These are phyloP conservation scores for Candida xyloterini DNA, from an alignment of 805 yeast species.

Conservation along the genomic window DNA sequence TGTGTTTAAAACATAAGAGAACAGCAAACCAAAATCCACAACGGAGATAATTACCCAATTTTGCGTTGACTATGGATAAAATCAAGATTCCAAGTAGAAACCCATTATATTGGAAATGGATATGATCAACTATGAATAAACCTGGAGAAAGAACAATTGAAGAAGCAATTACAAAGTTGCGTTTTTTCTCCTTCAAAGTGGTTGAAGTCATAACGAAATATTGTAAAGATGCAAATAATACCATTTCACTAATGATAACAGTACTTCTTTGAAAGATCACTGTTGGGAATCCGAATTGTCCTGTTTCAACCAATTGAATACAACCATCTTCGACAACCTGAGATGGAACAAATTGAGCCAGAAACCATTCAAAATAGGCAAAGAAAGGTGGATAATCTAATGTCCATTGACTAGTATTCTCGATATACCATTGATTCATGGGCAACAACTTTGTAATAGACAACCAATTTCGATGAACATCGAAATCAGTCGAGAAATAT, in stretches of 20 bases:
- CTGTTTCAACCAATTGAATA: slow-evolving; percentile 61
- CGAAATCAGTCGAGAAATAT: slow-evolving; percentile 93
- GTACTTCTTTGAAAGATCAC: slow-evolving; percentile 77
- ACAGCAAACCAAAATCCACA: slow-evolving; percentile 71
- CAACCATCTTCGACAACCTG: slow-evolving; percentile 71
- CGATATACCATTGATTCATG: slow-evolving; percentile 75
- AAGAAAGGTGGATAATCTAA: slow-evolving; percentile 97
- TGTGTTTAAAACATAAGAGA: slow-evolving; percentile 90
- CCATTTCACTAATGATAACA: slow-evolving; percentile 73
- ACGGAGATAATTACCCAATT: slow-evolving; percentile 49
- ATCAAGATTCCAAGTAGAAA: slow-evolving; percentile 84
- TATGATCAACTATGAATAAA: slow-evolving; percentile 84
- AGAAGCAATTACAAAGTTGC: slow-evolving; percentile 73
- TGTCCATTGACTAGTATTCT: slow-evolving; percentile 83
- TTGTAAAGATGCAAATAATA: slow-evolving; percentile 68
- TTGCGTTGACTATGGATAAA: slow-evolving; percentile 69
- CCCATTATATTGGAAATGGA: slow-evolving; percentile 96
- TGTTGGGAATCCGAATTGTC: slow-evolving; percentile 74
- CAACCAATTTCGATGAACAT: slow-evolving; percentile 96
- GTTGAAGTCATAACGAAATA: slow-evolving; percentile 56
- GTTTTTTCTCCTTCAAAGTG: slow-evolving; percentile 35
- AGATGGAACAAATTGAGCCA: slow-evolving; percentile 69
- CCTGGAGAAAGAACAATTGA: slow-evolving; percentile 89
- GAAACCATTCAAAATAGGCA: slow-evolving; percentile 87
- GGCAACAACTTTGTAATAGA: slow-evolving; percentile 84